These are phyloP conservation scores for Eurotiales sp. DNA, from an alignment of 2,329 filamentous ascomycete species.

Conservation along the genomic window DNA sequence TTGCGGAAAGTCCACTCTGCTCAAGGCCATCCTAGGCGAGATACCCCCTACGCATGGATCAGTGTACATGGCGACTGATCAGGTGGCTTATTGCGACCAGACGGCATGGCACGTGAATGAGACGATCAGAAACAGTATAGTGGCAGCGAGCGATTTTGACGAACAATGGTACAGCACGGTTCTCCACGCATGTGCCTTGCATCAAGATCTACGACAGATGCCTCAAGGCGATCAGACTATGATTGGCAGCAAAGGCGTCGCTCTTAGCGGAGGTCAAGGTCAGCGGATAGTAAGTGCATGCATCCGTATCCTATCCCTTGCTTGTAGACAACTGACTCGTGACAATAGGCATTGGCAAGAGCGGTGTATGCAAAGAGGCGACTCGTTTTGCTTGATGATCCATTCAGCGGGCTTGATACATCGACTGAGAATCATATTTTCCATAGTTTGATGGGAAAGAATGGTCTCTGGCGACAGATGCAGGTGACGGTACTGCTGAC, in stretches of 20 bases:
- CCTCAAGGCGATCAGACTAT: slow-evolving; percentile 43
- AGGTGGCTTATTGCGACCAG: slow-evolving; percentile 40
- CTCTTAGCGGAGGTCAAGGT: slow-evolving; percentile 52
- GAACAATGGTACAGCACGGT: slow-evolving; percentile 28
- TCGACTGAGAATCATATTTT: slow-evolving; percentile 18
- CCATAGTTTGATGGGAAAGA: slow-evolving; percentile 16
- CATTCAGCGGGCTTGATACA: slow-evolving; percentile 17
- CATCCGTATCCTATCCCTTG: neutral
- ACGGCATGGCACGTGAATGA: slow-evolving; percentile 29
- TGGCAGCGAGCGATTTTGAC: slow-evolving; percentile 25
- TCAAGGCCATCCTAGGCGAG: slow-evolving; percentile 45
- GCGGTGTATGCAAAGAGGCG: slow-evolving; percentile 44
- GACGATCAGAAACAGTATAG: slow-evolving; percentile 29
- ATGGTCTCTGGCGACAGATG: slow-evolving; percentile 14
- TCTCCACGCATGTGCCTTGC: slow-evolving; percentile 28
- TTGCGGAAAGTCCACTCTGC: slow-evolving; percentile 52
- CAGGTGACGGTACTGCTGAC: slow-evolving; percentile 14
- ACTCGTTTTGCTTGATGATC: slow-evolving; percentile 16
- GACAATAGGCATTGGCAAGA: slow-evolving; percentile 32
- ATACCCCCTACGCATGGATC: slow-evolving; percentile 32
- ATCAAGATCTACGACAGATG: slow-evolving; percentile 38
- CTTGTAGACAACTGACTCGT: neutral
- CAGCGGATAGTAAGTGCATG: slow-evolving; percentile 44
- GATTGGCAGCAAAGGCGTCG: slow-evolving; percentile 50
- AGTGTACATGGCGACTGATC: slow-evolving; percentile 27